Evolutionary conservation across 1,284 basidiomycete genomes (phyloP).

Genomic region (Rhizoctonia solani): DNA sequence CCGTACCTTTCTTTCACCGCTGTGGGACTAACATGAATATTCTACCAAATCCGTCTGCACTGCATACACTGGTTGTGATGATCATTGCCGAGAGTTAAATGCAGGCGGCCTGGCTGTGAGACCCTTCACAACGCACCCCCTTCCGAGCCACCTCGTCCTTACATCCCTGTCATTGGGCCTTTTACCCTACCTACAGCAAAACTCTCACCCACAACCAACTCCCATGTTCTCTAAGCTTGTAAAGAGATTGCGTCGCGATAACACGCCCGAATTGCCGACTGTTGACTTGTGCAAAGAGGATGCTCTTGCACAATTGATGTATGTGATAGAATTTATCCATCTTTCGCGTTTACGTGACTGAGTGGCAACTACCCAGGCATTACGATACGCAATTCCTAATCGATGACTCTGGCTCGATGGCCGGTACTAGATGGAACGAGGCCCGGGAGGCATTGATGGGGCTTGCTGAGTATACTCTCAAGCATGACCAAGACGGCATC

Average conservation of each 20-base stretch:
- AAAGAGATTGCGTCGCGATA: neutral
- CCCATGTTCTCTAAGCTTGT: no score
- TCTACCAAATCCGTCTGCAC: no score
- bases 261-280: neutral
- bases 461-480: conserved; percentile 50
- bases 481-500: conserved; percentile 56
- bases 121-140: no score
- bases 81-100: no score
- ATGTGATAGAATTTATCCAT: neutral
- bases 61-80: no score
- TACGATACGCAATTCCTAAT: conserved; percentile 27
- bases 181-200: no score
- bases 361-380: conserved; percentile 3
- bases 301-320: conserved; percentile 12
- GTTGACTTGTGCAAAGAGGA: conserved; percentile 1
- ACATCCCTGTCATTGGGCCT: no score
- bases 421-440: conserved; percentile 54
- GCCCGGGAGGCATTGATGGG: conserved; percentile 51
- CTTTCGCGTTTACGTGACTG: neutral
- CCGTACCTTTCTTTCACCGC: no score
- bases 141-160: no score
- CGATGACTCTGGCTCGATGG: conserved; percentile 62
- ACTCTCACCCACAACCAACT: no score
- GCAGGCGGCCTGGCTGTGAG: no score
- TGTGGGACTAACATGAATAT: no score